Evolutionary conservation across 116 monocot genomes (phyloP), one percentile per base, ranked within the genome.

Genomic region (Papilionanthe hybrid): DNA sequence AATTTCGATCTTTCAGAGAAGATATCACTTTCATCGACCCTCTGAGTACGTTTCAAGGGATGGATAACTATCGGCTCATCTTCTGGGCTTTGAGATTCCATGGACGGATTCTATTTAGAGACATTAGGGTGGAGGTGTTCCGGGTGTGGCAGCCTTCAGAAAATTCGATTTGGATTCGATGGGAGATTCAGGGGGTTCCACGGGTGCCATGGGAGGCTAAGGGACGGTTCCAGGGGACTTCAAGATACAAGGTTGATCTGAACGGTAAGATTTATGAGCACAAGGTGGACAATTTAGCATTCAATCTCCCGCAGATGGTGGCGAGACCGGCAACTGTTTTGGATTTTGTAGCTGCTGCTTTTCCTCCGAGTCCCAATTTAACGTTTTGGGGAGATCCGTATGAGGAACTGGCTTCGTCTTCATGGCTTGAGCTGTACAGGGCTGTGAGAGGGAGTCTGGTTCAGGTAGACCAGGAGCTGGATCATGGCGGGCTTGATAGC

Each of bases 181-280:
- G 96, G 96, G 87, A 94, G 82, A 83, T 96, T 56, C 82, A 74
- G 37, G 94, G 94, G 22, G 87, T 90, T 12, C 96, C 96, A 0
- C 86, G 94, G 1, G 97, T 97, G 47, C 97, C 92, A 9, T 97
- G 97, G 97, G 97, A 94, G 71, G 79, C 94, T 28, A 77, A 75
- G 47, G 97, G 97, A 1, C 79, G 80, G 47, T 97, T 97, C 76
- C 85, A 92, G 44, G 97, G 97, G 4, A 94, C 92, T 5, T 97
- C 97, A 12, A 83, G 91, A 88, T 97, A 91, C 79, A 94, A 89
- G 49, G 30, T 97, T 23, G 97, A 97, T 37, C 74, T 89, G 29
- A 86, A 89, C 13, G 97, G 97, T 72, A 97, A 94, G 84, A 94
- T 97, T 55, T 97, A 94, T 42, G 97, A 92, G 85, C 97, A 97